Base-by-base conservation (phyloP, 805 yeast species). In the Yamadazyma ubonensis region DNA sequence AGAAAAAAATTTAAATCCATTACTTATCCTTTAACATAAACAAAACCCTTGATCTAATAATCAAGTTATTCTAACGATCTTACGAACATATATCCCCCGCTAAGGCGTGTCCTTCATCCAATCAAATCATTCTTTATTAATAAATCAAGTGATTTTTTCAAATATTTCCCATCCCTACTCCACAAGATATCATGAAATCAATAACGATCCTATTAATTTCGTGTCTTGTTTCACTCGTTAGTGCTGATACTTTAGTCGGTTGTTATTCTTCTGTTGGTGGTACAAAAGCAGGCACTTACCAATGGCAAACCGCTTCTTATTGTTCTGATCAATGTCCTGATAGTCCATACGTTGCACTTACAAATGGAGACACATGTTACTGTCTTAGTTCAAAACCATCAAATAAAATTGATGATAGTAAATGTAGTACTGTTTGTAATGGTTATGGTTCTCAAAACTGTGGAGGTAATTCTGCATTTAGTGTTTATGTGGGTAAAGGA, bases 301-400 rank as follows among this genome's bases (percentile, higher is more conserved):
- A 21, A 18, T 69, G 44, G 37, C 71, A 65, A 36, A 47, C 66
- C 3, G 48, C 61, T 7, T 49, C 55, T 5, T 44, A 41, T 23
- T 70, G 76, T 50, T 48, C 57, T 4, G 35, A 30, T 1, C 29
- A 42, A 12, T 70, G 76, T 46, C 33, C 57, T 5, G 48, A 46
- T 29, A 65, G 61, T 38, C 58, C 68, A 3, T 70, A 64, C 44
- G 56, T 65, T 34, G 76, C 73, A 29, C 23, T 70, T 26, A 52
- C 47, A 20, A 47, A 57, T 36, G 75, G 74, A 9, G 49, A 50
- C 29, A 50, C 52, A n/a, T 70, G 76, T 46, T 59, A 51, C 46
- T 70, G 76, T 46, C 63, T 71, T 39, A 45, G 48, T 20, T 31
- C 53, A 5, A 42, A 53, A 25, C 76, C 76, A 10, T 21, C 44